Evolutionary conservation across 176 grass and related monocot genomes (phyloP), one percentile per base, ranked within the genome.

Genomic region (Paspalum vaginatum): DNA sequence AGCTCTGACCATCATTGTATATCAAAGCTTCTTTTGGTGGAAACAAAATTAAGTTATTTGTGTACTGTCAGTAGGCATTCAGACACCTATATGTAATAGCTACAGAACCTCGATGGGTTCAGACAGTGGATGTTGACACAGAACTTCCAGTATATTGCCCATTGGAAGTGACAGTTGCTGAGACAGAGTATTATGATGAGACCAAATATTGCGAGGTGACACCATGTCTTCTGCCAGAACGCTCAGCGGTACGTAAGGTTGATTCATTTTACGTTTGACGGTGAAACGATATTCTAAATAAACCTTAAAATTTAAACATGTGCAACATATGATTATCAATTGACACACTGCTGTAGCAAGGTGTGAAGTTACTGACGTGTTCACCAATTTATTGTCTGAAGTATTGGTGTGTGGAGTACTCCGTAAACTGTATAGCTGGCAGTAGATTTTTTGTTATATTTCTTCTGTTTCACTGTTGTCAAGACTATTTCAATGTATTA

Each of bases 61-160:
- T 75, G 53, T 81, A 75, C 27, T 74, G 49, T 84, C 77, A 84
- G 18, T 72, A 98, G 95, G 95, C 90, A 69, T 92, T 98, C 81
- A 90, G 95, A 32, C 95, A 98, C 89, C 77, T 98, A 49, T 98
- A 94, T 49, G 92, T 94, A 27, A 74, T 94, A 84, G 95, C 92
- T 83, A 87, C 90, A 46, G 95, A 98, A 73, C 87, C 92, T 50
- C 89, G 95, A 85, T 90, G 95, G 78, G 55, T 98, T 75, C 95
- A 98, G 58, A 92, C 95, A 22, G 78, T 93, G 72, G 95, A 98
- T 84, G 92, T 98, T 54, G 95, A 98, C 77, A 87, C 92, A 50
- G 92, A 86, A 78, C 88, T 98, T 78, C 95, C 92, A 2, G 90
- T 94, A 39, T 98, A 98, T 83, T 98, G 92, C 57, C 95, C 95